Conservation (phyloP, 768 basidiomycete genomes). For the Lactarius sp. region DNA sequence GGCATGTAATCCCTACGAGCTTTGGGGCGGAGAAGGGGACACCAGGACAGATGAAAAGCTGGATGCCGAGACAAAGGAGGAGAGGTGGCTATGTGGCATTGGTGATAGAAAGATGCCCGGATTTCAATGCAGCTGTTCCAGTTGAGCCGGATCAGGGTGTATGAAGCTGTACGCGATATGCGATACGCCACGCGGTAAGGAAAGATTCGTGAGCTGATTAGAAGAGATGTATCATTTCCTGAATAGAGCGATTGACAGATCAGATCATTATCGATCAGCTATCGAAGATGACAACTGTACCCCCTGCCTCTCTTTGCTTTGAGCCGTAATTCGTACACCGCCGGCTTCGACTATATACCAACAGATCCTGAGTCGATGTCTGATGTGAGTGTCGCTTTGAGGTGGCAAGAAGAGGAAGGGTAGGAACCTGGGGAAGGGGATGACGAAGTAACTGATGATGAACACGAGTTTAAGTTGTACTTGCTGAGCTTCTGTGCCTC, state of each 20-base stretch:
- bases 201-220: not conserved
- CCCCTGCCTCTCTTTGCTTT: too few species aligned
- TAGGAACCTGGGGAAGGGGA: constrained; percentile 25
- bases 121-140: constrained; percentile 93
- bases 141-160: constrained; percentile 37
- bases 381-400: too few species aligned
- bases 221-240: not conserved
- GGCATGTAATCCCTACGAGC: constrained; percentile 78
- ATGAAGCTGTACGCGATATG: not conserved
- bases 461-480: constrained; percentile 60
- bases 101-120: constrained; percentile 75
- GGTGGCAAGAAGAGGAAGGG: too few species aligned
- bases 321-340: too few species aligned
- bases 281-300: too few species aligned
- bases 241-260: not conserved
- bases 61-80: constrained; percentile 60
- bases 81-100: constrained; percentile 70
- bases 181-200: not conserved
- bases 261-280: too few species aligned
- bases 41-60: constrained; percentile 42
- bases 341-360: too few species aligned
- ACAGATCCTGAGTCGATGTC: not conserved
- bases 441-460: constrained; percentile 36
- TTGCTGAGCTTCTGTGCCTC: constrained; percentile 74
- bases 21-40: constrained; percentile 77